Base-by-base conservation (phyloP, 257 asterid genomes). In the Verbena officinalis region DNA sequence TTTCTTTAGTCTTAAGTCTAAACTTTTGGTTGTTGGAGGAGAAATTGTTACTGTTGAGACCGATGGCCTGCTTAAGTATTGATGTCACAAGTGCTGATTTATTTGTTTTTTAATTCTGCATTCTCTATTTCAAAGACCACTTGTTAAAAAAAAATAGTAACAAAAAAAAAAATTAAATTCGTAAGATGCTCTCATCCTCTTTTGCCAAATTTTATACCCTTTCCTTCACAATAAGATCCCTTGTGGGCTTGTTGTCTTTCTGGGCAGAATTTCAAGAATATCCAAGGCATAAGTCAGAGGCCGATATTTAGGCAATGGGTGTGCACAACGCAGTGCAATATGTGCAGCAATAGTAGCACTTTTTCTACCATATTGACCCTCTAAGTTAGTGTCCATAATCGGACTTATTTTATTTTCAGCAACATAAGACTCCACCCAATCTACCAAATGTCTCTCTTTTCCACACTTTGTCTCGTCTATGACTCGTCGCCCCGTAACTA, bases 271-370 rank as follows among this genome's bases (percentile, higher is more conserved):
- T 69, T 79, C 81, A 23, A 82, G 78, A 71, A 82, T 79, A 34
- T 79, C 88, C 62, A 82, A 51, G 40, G 77, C 75, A 39, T 77
- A 72, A 54, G 79, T 74, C 88, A 82, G 81, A 24, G 88, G 88
- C 16, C 88, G 62, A 33, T 71, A 77, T 60, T 80, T 82, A 21
- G 85, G 83, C 60, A 79, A 78, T 8, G 40, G 62, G 27, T 79
- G 56, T 12, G 79, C 70, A 53, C 88, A 83, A 54, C 79, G 83
- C 0, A 83, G 57, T 4, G 85, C 88, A 31, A 80, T 68, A 56
- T 77, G 74, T 42, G 88, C 85, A 50, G 83, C 85, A 62, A 83
- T 46, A 57, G 69, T 77, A n/a, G 83, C 88, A 20, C 83, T 79
- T 68, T 40, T 74, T 59, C 77, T 79, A 59, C 83, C 70, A 75